phyloP scores from a whole-genome alignment of 768 basidiomycete genomes.

The Daedalea quercina region DNA sequence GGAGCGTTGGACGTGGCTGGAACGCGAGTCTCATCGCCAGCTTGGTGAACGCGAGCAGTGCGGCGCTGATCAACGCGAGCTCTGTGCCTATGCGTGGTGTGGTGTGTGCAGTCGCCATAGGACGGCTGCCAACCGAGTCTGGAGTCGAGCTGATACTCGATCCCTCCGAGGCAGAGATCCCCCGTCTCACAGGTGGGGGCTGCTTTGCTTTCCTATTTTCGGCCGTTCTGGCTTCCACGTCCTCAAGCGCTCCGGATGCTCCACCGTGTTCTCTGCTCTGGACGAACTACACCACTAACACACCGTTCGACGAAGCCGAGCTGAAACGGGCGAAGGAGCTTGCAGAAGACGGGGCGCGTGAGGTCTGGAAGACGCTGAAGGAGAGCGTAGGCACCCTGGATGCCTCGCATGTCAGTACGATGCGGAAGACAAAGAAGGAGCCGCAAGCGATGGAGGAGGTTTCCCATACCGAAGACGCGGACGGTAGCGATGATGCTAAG shows the following conservation, averaged over 20 bases:
- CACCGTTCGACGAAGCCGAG: constrained; percentile 37
- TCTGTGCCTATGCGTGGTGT: constrained; percentile 72
- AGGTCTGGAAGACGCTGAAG: constrained; percentile 45
- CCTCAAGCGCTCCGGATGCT: constrained; percentile 5
- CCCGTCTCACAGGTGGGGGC: constrained; percentile 37
- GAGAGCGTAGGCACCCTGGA: constrained; percentile 26
- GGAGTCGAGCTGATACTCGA: constrained; percentile 39
- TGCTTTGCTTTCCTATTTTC: constrained; percentile 65
- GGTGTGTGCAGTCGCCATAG: constrained; percentile 62
- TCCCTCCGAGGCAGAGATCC: constrained; percentile 39
- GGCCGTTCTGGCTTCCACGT: constrained; percentile 22
- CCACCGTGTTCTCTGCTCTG: constrained; percentile 31
- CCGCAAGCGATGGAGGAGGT: background rate
- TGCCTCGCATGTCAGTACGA: background rate
- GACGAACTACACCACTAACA: constrained; percentile 45
- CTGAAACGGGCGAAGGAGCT: constrained; percentile 37
- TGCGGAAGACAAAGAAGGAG: background rate
- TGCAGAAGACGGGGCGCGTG: constrained; percentile 38
- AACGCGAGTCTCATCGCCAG: constrained; percentile 48
- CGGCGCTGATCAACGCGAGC: constrained; percentile 62
- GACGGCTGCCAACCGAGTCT: constrained; percentile 22
- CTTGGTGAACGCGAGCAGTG: constrained; percentile 62
- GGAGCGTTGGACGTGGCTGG: constrained; percentile 21
- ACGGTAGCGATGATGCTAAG: constrained; percentile 26
- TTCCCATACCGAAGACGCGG: constrained; percentile 17